Percentiles rank a stretch among this genome's conserved stretches.
phyloP scores from a whole-genome alignment of 371 early-diverging fungal genomes.

The Mortierella sp. region DNA sequence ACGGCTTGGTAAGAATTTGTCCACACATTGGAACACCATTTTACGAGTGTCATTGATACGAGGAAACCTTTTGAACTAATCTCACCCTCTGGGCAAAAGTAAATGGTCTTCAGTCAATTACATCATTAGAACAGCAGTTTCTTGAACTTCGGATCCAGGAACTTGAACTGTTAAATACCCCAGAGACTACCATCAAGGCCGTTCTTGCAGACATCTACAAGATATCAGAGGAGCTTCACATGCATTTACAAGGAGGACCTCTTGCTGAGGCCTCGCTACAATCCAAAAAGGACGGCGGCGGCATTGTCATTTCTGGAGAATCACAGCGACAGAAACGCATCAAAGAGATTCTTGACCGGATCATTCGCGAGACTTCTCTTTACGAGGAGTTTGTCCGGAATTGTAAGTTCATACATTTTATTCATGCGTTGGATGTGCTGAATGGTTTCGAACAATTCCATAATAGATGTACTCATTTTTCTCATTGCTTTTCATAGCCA shows the following conservation, averaged over 20 bases:
- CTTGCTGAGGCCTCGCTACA: conserved; percentile 59
- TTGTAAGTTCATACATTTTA: conserved; percentile 62
- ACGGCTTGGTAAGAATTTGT: conserved; percentile 38
- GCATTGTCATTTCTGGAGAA: conserved; percentile 51
- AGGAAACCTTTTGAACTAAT: background rate
- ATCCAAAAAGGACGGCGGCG: conserved; percentile 61
- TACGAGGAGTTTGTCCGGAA: conserved; percentile 85
- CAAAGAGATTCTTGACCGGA: conserved; percentile 70
- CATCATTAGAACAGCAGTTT: conserved; percentile 71
- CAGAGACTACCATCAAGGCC: conserved; percentile 73
- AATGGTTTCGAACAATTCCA: background rate
- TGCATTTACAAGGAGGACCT: conserved; percentile 71
- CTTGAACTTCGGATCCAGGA: conserved; percentile 75
- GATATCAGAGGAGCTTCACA: conserved; percentile 70
- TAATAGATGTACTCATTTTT: background rate
- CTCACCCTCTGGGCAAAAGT: conserved; percentile 57
- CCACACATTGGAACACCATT: background rate
- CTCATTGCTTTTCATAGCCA: conserved; percentile 24
- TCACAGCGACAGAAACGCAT: conserved; percentile 59
- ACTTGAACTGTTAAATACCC: conserved; percentile 73
- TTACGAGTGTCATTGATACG: background rate
- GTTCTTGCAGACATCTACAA: conserved; percentile 73
- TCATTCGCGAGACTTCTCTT: conserved; percentile 75
- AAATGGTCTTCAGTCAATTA: conserved; percentile 73
- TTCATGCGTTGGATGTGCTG: background rate